Conservation (phyloP, 176 grass and related monocot genomes). For the Musa beccarii region DNA sequence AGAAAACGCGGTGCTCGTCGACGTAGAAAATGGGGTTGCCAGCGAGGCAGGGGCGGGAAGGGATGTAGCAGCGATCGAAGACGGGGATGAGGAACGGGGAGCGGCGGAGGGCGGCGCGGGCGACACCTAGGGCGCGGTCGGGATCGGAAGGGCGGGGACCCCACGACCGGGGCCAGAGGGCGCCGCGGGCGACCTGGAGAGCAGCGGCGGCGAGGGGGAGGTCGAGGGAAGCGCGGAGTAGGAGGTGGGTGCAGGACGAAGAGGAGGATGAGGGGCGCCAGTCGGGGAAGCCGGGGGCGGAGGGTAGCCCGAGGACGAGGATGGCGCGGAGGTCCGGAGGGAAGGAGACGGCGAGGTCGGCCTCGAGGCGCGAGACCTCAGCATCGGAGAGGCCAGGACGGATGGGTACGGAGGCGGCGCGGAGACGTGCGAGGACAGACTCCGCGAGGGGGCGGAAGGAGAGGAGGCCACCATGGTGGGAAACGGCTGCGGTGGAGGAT, state of each 20-base stretch:
- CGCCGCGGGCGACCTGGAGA: slow-evolving; percentile 38
- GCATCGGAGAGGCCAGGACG: slow-evolving; percentile 48
- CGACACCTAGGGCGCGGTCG: slow-evolving; percentile 52
- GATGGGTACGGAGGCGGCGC: slow-evolving; percentile 33
- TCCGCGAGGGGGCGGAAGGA: slow-evolving; percentile 60
- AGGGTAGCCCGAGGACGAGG: slow-evolving; percentile 44
- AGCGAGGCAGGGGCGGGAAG: slow-evolving; percentile 59
- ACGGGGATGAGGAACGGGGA: slow-evolving; percentile 66
- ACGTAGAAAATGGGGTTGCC: slow-evolving; percentile 93
- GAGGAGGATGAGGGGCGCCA: slow-evolving; percentile 23
- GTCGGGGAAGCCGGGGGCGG: slow-evolving; percentile 65
- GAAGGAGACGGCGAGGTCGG: slow-evolving; percentile 68
- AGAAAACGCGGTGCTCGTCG: slow-evolving; percentile 69
- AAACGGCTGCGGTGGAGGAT: slow-evolving; percentile 28
- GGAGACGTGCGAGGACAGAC: slow-evolving; percentile 51
- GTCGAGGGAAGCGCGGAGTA: slow-evolving; percentile 34
- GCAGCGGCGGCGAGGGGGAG: slow-evolving; percentile 43
- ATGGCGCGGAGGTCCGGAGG: slow-evolving; percentile 89
- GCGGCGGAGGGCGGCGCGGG: slow-evolving; percentile 62
- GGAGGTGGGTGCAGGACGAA: not conserved
- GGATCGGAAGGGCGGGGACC: slow-evolving; percentile 46
- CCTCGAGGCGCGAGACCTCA: slow-evolving; percentile 64
- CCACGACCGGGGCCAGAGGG: slow-evolving; percentile 88
- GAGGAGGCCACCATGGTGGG: slow-evolving; percentile 47
- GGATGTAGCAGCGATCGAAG: slow-evolving; percentile 83